These are phyloP conservation scores for Suillus plorans DNA, from an alignment of 768 basidiomycete genomes.

Conservation along the genomic window DNA sequence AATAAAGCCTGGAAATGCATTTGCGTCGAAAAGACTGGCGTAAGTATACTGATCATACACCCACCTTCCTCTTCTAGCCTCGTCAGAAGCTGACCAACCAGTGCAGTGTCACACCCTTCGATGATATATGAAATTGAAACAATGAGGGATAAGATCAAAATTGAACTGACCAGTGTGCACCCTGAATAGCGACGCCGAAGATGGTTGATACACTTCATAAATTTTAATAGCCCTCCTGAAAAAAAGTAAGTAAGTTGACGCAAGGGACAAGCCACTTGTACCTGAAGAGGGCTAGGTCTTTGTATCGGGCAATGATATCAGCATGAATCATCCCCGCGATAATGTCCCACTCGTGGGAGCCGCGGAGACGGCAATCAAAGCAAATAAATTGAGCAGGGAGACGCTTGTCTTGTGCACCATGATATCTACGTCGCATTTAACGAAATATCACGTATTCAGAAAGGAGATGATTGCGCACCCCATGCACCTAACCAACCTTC, in stretches of 20 bases:
- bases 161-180: slow-evolving; percentile 54
- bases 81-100: slow-evolving; percentile 64
- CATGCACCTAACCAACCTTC: slow-evolving; percentile 33
- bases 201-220: slow-evolving; percentile 50
- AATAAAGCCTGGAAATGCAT: slow-evolving; percentile 53
- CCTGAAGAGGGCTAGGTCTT: slow-evolving; percentile 74
- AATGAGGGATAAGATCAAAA: neutral
- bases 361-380: slow-evolving; percentile 73
- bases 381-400: slow-evolving; percentile 65
- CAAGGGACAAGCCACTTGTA: slow-evolving; percentile 22
- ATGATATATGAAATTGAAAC: slow-evolving; percentile 5
- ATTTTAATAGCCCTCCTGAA: slow-evolving; percentile 68
- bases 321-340: slow-evolving; percentile 57
- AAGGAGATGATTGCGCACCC: slow-evolving; percentile 25
- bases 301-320: slow-evolving; percentile 60
- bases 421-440: slow-evolving; percentile 46
- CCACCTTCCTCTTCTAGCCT: slow-evolving; percentile 71
- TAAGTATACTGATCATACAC: neutral
- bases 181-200: slow-evolving; percentile 51
- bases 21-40: neutral
- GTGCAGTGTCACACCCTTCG: slow-evolving; percentile 51
- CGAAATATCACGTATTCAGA: neutral
- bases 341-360: slow-evolving; percentile 68
- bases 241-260: slow-evolving; percentile 6
- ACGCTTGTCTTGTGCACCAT: slow-evolving; percentile 54